Base-by-base conservation (phyloP, 1,284 basidiomycete genomes). In the Volvariella surrecta region DNA sequence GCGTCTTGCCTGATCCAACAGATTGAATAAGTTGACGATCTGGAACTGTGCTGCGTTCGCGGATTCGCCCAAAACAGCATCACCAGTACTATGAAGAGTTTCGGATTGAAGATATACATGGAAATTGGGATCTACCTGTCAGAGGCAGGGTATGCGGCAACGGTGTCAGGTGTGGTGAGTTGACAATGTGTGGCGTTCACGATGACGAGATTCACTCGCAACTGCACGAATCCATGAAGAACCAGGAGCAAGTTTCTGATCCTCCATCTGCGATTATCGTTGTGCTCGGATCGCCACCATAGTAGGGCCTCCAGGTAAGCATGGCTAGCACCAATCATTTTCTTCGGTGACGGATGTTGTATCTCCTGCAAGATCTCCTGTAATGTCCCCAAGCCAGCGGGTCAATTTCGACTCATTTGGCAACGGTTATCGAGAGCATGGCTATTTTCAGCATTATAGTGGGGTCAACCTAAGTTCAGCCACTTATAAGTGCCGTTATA, bases 141-240 rank as follows among this genome's bases (percentile, higher is more conserved):
- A 40, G 15, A 28, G 34, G 19, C 39, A 37, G 37, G 32, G 18
- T 38, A 19, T 20, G 8, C n/a, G 38, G 24, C n/a, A 11, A 35
- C 7, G 7, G 34, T 15, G 34, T 6, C 15, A n/a, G 6, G 34
- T 35, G 13, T 7, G 15, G 34, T 7, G 34, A 15, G 6, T 6
- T 7, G 34, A 6, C 9, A 22, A n/a, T 7, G 39, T 16, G 13
- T 31, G 4, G 24, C 16, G 32, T 13, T 15, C 19, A 9, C 11
- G 7, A 7, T 37, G 34, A 16, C 19, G 15, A 16, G 18, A 2
- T 20, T 21, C 17, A 62, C 73, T 47, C 56, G 77, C 76, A 24
- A 78, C 77, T 8, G 77, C 74, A 39, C 77, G 73, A 51, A 81
- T 73, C 63, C 76, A 81, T 7, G 74, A 73, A 48, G 73, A 71